Evolutionary conservation across 192 early-diverging fungal species (phyloP), one percentile per base, ranked within the genome.

Genomic region (Backusella parvicylindrica): DNA sequence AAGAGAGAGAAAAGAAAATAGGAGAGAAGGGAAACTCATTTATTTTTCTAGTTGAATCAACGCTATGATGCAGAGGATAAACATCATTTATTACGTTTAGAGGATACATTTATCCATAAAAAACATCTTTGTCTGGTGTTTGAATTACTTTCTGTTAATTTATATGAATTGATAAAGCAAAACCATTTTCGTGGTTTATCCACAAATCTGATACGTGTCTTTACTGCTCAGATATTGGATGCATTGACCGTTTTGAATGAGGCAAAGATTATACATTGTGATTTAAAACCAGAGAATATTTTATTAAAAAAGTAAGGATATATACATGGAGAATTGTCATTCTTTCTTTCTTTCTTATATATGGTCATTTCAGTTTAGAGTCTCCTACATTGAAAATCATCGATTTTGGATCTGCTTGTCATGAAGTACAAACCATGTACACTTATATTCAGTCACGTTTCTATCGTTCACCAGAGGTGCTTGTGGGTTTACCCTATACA

Each of bases 381-480:
- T 93, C 93, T 47, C 95, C 98, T 5, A 89, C 91, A 6, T 92
- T 99, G 80, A 99, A 99, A 82, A 94, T 99, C 23, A 99, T 99
- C 68, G 98, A 99, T 86, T 97, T 98, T 87, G 98, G 98, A n/a
- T 96, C 94, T 2, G 97, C 98, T 0, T 98, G 97, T 77, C 92
- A 96, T 71, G 96, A 96, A 79, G 92, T 92, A 75, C 93, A 96
- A 76, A 98, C 97, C 0, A 92, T 94, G 31, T 98, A 98, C 76
- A 97, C 96, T 11, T 99, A 99, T 83, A 99, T 99, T 72, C 97
- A 98, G 81, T 98, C 97, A 2, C 88, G 98, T 23, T 99, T 98
- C 82, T 99, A 99, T 74, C 88, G 98, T 67, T 92, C 92, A 23
- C 97, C 97, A 7, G 98, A 99, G 82, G 95, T 99, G 23, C 84